Conservation (phyloP, 805 yeast species). For the Teunomyces lycoperdinae region DNA sequence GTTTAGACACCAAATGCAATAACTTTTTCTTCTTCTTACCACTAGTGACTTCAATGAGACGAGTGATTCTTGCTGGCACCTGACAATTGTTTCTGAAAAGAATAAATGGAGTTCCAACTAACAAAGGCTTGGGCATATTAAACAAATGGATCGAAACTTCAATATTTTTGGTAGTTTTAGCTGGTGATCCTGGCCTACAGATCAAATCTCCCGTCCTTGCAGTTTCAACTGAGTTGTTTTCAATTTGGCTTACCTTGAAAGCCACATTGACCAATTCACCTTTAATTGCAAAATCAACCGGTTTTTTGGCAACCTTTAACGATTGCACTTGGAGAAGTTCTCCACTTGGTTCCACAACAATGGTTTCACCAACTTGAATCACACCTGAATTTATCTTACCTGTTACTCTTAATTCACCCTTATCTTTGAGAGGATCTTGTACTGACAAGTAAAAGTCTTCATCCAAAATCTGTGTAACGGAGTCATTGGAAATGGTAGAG, state of each 20-base stretch:
- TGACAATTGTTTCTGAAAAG: slow-evolving; percentile 74
- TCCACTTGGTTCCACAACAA: slow-evolving; percentile 53
- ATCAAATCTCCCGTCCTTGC: slow-evolving; percentile 60
- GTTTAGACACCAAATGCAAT: slow-evolving; percentile 58
- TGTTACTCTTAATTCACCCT: slow-evolving; percentile 48
- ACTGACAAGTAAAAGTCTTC: slow-evolving; percentile 57
- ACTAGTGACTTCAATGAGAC: slow-evolving; percentile 33
- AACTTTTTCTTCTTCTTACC: slow-evolving; percentile 21
- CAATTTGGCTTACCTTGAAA: slow-evolving; percentile 45
- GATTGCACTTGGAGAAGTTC: slow-evolving; percentile 44
- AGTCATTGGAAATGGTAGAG: slow-evolving; percentile 10
- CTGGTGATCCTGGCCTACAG: slow-evolving; percentile 22
- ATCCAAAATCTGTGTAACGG: slow-evolving; percentile 18
- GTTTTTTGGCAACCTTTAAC: slow-evolving; percentile 28
- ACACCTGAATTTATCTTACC: slow-evolving; percentile 71
- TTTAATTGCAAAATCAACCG: slow-evolving; percentile 53
- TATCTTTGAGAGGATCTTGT: slow-evolving; percentile 54
- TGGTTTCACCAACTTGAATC: slow-evolving; percentile 68
- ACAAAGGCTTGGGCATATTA: slow-evolving; percentile 60
- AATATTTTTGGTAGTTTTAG: slow-evolving; percentile 27
- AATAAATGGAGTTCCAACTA: slow-evolving; percentile 77
- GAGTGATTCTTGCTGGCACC: slow-evolving; percentile 63
- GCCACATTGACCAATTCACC: slow-evolving; percentile 58
- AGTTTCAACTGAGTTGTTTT: slow-evolving; percentile 51
- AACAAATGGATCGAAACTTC: slow-evolving; percentile 30